These are phyloP conservation scores for Perkinsus marinus DNA, from an alignment of 169 alveolate genomes.

Conservation along the genomic window DNA sequence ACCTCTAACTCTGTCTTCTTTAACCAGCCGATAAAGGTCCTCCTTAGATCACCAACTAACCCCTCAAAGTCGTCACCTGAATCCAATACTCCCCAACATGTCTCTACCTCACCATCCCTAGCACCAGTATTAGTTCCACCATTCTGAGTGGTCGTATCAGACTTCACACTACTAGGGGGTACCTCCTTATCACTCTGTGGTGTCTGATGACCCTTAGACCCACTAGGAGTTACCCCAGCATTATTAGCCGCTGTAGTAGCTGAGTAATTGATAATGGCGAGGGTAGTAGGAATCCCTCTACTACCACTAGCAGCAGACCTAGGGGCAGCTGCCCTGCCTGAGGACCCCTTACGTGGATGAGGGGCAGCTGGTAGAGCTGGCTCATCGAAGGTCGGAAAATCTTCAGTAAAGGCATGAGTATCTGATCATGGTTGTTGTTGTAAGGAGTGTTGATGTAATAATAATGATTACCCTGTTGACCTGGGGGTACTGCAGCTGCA, in stretches of 20 bases:
- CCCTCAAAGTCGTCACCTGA: conserved; percentile 50
- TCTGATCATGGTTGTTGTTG: too few relatives aligned
- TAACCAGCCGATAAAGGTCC: conserved; percentile 61
- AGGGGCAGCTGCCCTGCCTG: too few relatives aligned
- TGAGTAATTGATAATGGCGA: too few relatives aligned
- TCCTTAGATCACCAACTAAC: conserved; percentile 64
- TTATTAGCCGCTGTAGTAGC: too few relatives aligned
- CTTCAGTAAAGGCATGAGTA: background rate
- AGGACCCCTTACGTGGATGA: background rate
- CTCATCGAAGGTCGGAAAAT: background rate
- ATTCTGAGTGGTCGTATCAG: background rate
- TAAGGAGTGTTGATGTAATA: too few relatives aligned
- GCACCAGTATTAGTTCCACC: background rate
- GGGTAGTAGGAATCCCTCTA: background rate
- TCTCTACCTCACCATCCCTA: background rate
- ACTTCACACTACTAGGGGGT: background rate
- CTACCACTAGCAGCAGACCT: background rate
- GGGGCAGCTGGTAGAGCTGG: background rate
- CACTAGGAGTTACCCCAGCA: too few relatives aligned
- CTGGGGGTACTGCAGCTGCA: background rate
- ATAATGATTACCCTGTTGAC: background rate
- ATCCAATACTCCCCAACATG: background rate
- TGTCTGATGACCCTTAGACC: background rate
- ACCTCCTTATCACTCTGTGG: background rate
- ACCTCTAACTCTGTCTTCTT: conserved; percentile 50